phyloP scores from a whole-genome alignment of 371 early-diverging fungal species.

The Mortierella sp. region DNA sequence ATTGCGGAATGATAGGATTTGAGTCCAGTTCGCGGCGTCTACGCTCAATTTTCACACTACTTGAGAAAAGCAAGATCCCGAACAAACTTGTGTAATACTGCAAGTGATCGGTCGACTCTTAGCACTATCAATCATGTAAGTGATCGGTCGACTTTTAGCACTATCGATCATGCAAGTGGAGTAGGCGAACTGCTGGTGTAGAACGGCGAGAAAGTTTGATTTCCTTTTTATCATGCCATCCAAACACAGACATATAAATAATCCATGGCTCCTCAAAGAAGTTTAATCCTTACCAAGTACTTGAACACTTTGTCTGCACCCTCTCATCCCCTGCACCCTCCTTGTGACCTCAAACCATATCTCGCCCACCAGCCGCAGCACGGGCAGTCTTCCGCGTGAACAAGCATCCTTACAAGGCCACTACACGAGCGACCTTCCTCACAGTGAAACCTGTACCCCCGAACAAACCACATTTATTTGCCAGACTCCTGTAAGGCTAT shows the following conservation, averaged over 20 bases:
- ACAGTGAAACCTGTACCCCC: neutral
- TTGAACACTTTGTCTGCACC: constrained; percentile 1
- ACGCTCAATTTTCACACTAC: too few relatives aligned
- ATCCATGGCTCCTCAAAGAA: neutral
- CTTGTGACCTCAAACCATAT: neutral
- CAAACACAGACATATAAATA: constrained; percentile 1
- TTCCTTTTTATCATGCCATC: neutral
- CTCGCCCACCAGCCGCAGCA: neutral
- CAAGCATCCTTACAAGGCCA: neutral
- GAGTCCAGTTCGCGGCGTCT: too few relatives aligned
- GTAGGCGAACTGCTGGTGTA: neutral
- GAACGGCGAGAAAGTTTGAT: neutral
- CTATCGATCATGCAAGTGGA: constrained; percentile 8
- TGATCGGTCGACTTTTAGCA: constrained; percentile 5
- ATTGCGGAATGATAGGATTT: too few relatives aligned
- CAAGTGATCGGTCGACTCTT: too few relatives aligned
- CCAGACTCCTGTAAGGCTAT: constrained; percentile 6
- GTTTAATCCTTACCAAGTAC: neutral
- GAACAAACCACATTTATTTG: neutral
- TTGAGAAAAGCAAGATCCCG: too few relatives aligned
- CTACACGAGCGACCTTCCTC: too few relatives aligned
- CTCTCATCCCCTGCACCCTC: neutral
- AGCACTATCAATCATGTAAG: too few relatives aligned
- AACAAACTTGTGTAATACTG: constrained; percentile 1
- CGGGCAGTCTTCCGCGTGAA: neutral